These are phyloP conservation scores for Corylus heterophylla DNA, from an alignment of 306 rosid genomes.

Conservation along the genomic window DNA sequence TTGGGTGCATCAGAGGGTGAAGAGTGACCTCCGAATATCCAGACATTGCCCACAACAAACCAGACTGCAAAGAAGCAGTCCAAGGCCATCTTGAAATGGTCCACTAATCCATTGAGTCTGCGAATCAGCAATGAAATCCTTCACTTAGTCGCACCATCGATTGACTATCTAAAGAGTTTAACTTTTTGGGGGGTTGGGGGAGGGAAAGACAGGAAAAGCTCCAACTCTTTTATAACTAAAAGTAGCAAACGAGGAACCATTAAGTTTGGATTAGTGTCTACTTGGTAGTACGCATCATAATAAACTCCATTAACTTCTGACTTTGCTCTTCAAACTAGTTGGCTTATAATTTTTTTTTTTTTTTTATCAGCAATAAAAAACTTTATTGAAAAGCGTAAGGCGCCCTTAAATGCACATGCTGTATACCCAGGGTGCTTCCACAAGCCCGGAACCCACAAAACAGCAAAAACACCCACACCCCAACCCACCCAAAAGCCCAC, in stretches of 20 bases:
- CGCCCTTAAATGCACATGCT: too few relatives aligned
- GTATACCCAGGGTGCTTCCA: too few relatives aligned
- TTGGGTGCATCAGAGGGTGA: conserved; percentile 75
- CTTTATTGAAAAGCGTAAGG: too few relatives aligned
- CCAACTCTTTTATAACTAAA: neutral
- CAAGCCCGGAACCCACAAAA: too few relatives aligned
- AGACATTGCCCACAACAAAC: conserved; percentile 82
- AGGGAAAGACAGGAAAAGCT: neutral
- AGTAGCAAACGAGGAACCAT: neutral
- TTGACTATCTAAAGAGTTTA: neutral
- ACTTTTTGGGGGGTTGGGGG: neutral
- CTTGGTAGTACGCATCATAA: neutral
- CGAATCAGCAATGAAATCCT: conserved; percentile 22
- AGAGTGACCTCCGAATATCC: conserved; percentile 80
- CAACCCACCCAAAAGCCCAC: too few relatives aligned
- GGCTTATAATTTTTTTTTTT: neutral
- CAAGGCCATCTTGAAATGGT: conserved; percentile 76
- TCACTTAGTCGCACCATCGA: conserved; percentile 12
- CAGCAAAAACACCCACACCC: too few relatives aligned
- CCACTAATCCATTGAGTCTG: conserved; percentile 66
- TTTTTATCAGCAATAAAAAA: too few relatives aligned
- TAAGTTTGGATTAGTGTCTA: neutral
- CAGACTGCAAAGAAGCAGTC: conserved; percentile 86
- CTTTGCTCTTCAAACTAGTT: neutral
- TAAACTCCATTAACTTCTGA: neutral